Percentiles rank a stretch among this genome's conserved stretches.
Evolutionary conservation across 2,329 filamentous ascomycete genomes (phyloP).

Genomic region (Aspergillus arachidicola): DNA sequence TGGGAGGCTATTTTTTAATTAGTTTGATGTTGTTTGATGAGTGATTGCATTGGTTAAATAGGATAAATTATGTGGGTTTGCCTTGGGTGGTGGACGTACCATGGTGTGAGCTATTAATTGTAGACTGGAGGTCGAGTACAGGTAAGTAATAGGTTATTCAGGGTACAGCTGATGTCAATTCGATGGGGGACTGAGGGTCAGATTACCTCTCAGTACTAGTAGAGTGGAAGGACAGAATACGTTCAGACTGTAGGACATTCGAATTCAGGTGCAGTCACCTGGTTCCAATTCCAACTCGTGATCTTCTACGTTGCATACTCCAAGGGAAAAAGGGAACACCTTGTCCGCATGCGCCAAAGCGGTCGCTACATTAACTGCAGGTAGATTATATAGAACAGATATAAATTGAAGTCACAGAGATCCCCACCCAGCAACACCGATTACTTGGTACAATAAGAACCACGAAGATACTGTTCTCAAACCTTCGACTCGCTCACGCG

Average conservation of each 20-base stretch:
- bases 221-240: not conserved
- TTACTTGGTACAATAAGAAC: not conserved
- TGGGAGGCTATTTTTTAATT: slow-evolving; percentile 45
- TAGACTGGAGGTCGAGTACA: not conserved
- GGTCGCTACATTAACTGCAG: not conserved
- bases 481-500: slow-evolving; percentile 5
- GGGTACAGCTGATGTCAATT: not conserved
- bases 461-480: not conserved
- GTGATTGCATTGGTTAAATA: not conserved
- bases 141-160: not conserved
- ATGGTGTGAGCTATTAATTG: not conserved
- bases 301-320: not conserved
- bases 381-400: not conserved
- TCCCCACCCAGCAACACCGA: not conserved
- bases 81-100: slow-evolving; percentile 1
- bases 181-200: not conserved
- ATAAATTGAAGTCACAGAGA: not conserved
- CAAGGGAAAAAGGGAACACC: not conserved
- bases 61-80: not conserved
- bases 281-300: not conserved
- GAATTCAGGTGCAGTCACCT: not conserved
- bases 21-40: not conserved
- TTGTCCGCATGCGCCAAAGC: not conserved
- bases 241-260: not conserved
- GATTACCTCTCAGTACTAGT: not conserved